A percentile compares a stretch with the other conserved stretches of the same genome.
Evolutionary conservation across 176 grass and related monocot species (phyloP).

Genomic region (Lolium perenne): DNA sequence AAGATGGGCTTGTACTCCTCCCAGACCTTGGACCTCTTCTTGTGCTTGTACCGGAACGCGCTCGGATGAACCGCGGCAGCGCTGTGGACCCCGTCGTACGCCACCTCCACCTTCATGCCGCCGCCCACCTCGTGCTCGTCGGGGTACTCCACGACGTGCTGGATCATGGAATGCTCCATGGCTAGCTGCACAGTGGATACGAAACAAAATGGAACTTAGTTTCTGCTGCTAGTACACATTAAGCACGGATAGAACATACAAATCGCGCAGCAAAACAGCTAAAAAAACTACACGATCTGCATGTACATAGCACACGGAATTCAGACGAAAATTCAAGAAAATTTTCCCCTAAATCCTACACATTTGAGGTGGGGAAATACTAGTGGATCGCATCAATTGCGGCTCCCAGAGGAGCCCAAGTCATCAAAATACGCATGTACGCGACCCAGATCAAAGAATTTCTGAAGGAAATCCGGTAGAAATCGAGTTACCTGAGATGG

Average conservation of each 20-base stretch:
- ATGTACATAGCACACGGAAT: neutral
- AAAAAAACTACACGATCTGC: conserved; percentile 18
- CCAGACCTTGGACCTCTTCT: conserved; percentile 67
- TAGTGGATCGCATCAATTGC: neutral
- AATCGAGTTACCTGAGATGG: conserved; percentile 44
- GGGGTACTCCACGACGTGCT: conserved; percentile 20
- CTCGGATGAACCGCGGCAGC: neutral
- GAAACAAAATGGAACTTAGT: neutral
- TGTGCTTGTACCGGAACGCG: conserved; percentile 56
- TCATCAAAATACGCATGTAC: neutral
- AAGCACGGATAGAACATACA: neutral
- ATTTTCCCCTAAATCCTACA: neutral
- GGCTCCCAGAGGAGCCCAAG: neutral
- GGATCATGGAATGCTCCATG: conserved; percentile 47
- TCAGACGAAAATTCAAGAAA: neutral
- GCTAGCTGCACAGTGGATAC: neutral
- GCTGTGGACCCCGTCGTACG: conserved; percentile 7
- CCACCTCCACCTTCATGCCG: conserved; percentile 40
- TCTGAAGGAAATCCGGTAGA: too few species aligned
- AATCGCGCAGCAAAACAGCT: neutral
- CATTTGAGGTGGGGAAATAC: neutral
- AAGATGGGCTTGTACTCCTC: conserved; percentile 70
- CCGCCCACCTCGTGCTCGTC: conserved; percentile 28
- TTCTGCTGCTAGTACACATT: neutral
- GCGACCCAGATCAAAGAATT: neutral